These are phyloP conservation scores for Leishmania mexicana DNA, from an alignment of 208 protist genomes.

Conservation along the genomic window DNA sequence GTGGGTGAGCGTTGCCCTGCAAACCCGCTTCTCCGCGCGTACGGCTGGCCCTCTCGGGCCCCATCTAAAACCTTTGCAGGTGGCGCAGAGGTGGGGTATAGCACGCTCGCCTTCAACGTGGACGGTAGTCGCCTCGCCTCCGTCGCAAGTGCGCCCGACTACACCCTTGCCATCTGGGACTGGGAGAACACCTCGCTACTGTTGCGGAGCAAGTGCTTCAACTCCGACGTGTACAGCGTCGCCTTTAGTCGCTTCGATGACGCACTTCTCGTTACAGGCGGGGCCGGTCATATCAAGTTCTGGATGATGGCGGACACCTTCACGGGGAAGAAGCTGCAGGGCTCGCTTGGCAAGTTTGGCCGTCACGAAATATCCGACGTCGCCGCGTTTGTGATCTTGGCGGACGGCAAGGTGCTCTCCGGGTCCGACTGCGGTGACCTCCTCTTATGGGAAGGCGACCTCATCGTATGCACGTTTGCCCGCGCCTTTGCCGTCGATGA, in stretches of 20 bases:
- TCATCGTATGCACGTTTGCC: slow-evolving; percentile 95
- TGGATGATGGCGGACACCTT: slow-evolving; percentile 98
- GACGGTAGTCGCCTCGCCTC: slow-evolving; percentile 93
- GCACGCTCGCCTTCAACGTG: slow-evolving; percentile 83
- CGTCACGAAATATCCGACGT: slow-evolving; percentile 97
- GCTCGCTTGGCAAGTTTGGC: slow-evolving; percentile 98
- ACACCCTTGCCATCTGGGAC: slow-evolving; percentile 96
- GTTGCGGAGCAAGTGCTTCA: slow-evolving; percentile 96
- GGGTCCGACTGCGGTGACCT: slow-evolving; percentile 95
- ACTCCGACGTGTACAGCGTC: slow-evolving; percentile 94
- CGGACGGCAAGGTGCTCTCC: slow-evolving; percentile 95
- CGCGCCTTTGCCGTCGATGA: slow-evolving; percentile 32
- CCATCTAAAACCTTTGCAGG: slow-evolving; percentile 65
- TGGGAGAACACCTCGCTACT: slow-evolving; percentile 90
- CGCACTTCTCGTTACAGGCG: slow-evolving; percentile 93
- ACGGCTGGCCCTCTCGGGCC: slow-evolving; percentile 75
- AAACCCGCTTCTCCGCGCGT: slow-evolving; percentile 76
- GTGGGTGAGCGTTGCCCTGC: slow-evolving; percentile 78
- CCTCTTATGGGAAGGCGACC: slow-evolving; percentile 97
- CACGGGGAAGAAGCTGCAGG: slow-evolving; percentile 97
- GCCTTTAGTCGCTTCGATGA: slow-evolving; percentile 93
- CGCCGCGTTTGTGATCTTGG: slow-evolving; percentile 90
- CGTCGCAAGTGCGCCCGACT: slow-evolving; percentile 95
- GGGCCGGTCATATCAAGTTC: slow-evolving; percentile 97
- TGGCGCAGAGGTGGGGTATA: slow-evolving; percentile 87